A percentile compares a stretch with the other conserved stretches of the same genome.
These are phyloP conservation scores for Conticribra weissflogii DNA, from an alignment of 108 stramenopile genomes.

Conservation along the genomic window DNA sequence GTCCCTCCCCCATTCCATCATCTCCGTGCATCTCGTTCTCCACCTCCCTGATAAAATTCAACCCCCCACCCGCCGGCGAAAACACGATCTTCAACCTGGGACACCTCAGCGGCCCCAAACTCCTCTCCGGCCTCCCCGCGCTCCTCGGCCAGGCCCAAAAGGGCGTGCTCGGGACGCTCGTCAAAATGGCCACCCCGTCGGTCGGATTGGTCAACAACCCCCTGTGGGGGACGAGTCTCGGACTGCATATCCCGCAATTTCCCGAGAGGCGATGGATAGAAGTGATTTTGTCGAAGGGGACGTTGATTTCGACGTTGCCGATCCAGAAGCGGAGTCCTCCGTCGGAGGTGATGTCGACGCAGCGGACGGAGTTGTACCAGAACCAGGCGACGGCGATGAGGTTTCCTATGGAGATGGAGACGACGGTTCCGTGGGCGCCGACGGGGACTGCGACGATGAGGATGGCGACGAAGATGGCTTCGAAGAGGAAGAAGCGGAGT, in stretches of 20 bases:
- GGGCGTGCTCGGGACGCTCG: constrained; percentile 81
- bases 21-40: constrained; percentile 77
- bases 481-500: constrained; percentile 71
- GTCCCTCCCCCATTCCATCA: constrained; percentile 18
- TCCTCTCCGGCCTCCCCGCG: constrained; percentile 82
- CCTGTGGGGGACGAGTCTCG: constrained; percentile 63
- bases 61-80: constrained; percentile 74
- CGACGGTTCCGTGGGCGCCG: constrained; percentile 86
- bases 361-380: constrained; percentile 90
- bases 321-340: constrained; percentile 89
- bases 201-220: constrained; percentile 71
- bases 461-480: constrained; percentile 68
- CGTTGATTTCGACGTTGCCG: constrained; percentile 86
- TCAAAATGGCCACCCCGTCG: constrained; percentile 84
- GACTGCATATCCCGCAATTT: constrained; percentile 43
- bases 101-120: constrained; percentile 70
- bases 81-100: constrained; percentile 84
- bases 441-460: constrained; percentile 76
- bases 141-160: constrained; percentile 89
- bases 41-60: constrained; percentile 81
- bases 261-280: constrained; percentile 59
- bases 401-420: constrained; percentile 78
- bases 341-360: constrained; percentile 83
- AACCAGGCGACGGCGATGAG: constrained; percentile 84
- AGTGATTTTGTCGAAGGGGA: constrained; percentile 86